phyloP scores from a whole-genome alignment of 164 flowering plant species.

The Taxillus chinensis region DNA sequence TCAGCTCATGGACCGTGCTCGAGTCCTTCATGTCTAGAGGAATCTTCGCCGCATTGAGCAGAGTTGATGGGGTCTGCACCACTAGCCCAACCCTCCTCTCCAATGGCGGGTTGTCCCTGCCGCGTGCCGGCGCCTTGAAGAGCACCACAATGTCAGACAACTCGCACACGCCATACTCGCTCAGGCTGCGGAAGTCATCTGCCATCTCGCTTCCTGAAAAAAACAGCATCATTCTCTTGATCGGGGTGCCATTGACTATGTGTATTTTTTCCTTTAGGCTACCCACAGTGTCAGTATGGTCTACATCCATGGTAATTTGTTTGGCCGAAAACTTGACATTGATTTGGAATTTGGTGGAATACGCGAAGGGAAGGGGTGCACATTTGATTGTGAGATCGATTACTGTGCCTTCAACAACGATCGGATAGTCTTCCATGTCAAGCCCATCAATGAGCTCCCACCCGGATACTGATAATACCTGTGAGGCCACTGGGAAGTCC shows the following conservation, averaged over 20 bases:
- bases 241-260: constrained; percentile 51
- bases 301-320: constrained; percentile 37
- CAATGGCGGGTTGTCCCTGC: constrained; percentile 21
- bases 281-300: constrained; percentile 46
- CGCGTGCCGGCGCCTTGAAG: constrained; percentile 19
- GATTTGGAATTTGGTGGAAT: constrained; percentile 23
- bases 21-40: constrained; percentile 54
- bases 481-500: constrained; percentile 40
- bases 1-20: constrained; percentile 42
- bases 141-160: constrained; percentile 49
- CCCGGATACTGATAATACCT: constrained; percentile 41
- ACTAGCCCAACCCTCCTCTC: constrained; percentile 30
- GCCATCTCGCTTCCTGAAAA: constrained; percentile 44
- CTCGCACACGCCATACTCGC: constrained; percentile 52
- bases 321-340: constrained; percentile 34
- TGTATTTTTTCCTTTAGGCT: constrained; percentile 73
- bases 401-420: constrained; percentile 44
- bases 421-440: constrained; percentile 70
- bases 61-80: constrained; percentile 50
- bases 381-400: constrained; percentile 36
- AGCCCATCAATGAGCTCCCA: constrained; percentile 67
- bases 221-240: constrained; percentile 35
- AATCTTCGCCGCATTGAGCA: constrained; percentile 46
- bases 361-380: background rate
- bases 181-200: constrained; percentile 44